Evolutionary conservation across 768 basidiomycete species (phyloP).

Genomic region (Suillus subaureus): DNA sequence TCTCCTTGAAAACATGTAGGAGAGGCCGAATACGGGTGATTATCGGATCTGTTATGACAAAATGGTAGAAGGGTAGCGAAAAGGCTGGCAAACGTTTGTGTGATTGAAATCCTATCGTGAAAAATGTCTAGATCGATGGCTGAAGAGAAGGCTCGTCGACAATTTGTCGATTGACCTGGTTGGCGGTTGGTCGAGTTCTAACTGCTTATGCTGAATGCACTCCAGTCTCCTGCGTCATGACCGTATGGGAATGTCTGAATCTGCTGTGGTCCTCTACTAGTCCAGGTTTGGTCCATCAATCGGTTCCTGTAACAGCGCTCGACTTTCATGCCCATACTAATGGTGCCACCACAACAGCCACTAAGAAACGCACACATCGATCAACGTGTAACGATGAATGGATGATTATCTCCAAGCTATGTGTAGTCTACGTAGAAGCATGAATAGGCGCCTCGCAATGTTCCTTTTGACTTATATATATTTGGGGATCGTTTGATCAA

Average conservation of each 20-base stretch:
- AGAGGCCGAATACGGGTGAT: slow-evolving; percentile 33
- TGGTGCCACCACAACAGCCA: background rate
- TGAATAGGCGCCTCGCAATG: background rate
- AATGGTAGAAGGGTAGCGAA: slow-evolving; percentile 8
- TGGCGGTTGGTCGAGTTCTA: background rate
- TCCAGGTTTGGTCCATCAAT: background rate
- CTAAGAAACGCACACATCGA: slow-evolving; percentile 8
- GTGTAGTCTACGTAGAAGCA: background rate
- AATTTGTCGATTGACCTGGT: background rate
- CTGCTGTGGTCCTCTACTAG: background rate
- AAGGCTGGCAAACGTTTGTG: slow-evolving; percentile 15
- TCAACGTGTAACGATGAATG: background rate
- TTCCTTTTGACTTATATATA: background rate
- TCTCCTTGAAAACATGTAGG: slow-evolving; percentile 23
- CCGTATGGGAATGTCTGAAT: background rate
- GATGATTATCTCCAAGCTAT: background rate
- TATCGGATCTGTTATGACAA: slow-evolving; percentile 31
- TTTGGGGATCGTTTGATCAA: background rate
- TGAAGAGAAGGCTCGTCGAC: background rate
- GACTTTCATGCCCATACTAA: background rate
- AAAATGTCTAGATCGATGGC: slow-evolving; percentile 1
- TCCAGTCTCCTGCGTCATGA: background rate
- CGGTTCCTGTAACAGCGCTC: background rate
- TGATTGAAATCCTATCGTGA: slow-evolving; percentile 1
- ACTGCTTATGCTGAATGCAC: background rate